These are phyloP conservation scores for Botryotinia calthae DNA, from an alignment of 2,329 filamentous ascomycete species.

Conservation along the genomic window DNA sequence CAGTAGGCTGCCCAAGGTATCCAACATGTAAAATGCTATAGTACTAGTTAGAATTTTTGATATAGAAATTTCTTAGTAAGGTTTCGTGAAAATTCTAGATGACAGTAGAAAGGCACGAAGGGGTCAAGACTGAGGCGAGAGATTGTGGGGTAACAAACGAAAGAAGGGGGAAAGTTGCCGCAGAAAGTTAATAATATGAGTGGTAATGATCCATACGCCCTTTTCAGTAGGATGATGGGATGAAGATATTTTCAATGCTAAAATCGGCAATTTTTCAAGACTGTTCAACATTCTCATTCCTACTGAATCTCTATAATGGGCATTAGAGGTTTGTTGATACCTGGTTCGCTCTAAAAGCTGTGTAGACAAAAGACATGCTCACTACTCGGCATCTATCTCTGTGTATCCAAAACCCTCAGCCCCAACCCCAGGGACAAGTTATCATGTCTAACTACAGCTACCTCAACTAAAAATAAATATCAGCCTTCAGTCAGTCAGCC, in stretches of 20 bases:
- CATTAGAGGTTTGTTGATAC: neutral
- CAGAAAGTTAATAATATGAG: neutral
- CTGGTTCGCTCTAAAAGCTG: neutral
- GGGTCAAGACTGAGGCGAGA: neutral
- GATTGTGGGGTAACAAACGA: slow-evolving; percentile 1
- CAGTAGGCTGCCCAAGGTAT: neutral
- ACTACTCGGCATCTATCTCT: neutral
- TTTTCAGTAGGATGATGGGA: neutral
- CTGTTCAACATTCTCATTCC: neutral
- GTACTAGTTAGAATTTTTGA: neutral
- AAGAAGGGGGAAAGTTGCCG: neutral
- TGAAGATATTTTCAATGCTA: neutral
- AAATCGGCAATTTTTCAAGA: neutral
- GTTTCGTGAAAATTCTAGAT: neutral
- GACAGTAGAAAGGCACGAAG: neutral
- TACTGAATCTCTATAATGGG: neutral
- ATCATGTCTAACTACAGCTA: neutral
- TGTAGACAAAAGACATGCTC: neutral
- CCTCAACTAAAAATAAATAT: neutral
- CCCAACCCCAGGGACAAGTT: neutral
- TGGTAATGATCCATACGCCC: neutral
- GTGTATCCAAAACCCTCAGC: neutral
- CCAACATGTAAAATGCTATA: neutral
- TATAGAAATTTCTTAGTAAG: neutral
- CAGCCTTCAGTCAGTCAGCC: neutral